Conservation (phyloP, 495 filamentous ascomycete species). For the Patellaria atrata region DNA sequence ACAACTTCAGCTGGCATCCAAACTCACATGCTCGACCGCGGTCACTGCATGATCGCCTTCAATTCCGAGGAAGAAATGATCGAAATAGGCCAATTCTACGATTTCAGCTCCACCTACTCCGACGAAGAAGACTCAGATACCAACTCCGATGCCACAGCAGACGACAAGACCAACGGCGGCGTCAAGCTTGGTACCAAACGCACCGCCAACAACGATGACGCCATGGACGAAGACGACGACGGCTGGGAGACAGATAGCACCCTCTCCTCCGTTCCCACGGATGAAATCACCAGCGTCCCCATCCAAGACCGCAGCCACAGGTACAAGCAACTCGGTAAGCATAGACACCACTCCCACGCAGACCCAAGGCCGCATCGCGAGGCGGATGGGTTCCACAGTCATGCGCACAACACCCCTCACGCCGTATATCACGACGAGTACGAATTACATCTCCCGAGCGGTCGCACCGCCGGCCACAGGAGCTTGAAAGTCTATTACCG, state of each 20-base stretch:
- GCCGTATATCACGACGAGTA: constrained; percentile 80
- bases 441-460: constrained; percentile 87
- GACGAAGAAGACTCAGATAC: constrained; percentile 43
- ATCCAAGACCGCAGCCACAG: constrained; percentile 47
- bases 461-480: constrained; percentile 79
- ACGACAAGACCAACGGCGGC: constrained; percentile 37
- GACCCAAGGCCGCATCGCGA: constrained; percentile 51
- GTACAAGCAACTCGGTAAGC: constrained; percentile 43
- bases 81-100: constrained; percentile 95
- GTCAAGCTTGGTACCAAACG: constrained; percentile 37
- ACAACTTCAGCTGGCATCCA: constrained; percentile 60
- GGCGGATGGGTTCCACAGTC: constrained; percentile 58
- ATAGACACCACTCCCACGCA: constrained; percentile 49
- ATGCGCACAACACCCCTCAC: constrained; percentile 42
- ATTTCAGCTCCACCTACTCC: constrained; percentile 89
- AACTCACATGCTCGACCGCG: constrained; percentile 93
- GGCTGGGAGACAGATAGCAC: constrained; percentile 92
- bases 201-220: constrained; percentile 5
- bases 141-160: constrained; percentile 25
- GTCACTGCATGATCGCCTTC: constrained; percentile 93
- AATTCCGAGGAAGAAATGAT: constrained; percentile 80
- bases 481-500: constrained; percentile 74
- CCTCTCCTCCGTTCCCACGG: constrained; percentile 65
- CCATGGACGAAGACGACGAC: constrained; percentile 32
- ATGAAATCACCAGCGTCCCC: constrained; percentile 57